Evolutionary conservation across 2,329 filamentous ascomycete species (phyloP), one percentile per base, ranked within the genome.

Genomic region (Xylariaceae sp.): DNA sequence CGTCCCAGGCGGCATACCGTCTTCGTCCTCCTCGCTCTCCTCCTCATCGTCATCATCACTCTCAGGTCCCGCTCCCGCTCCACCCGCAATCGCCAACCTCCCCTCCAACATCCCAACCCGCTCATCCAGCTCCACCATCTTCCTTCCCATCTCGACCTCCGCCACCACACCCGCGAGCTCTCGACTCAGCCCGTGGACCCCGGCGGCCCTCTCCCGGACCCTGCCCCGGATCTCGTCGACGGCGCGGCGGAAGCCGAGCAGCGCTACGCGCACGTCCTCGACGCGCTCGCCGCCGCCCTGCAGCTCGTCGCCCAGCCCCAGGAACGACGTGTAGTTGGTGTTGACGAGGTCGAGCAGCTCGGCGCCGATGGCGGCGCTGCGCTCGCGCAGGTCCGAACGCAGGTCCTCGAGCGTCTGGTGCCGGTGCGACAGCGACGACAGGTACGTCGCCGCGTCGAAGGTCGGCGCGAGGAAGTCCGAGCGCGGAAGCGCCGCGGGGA

Each of bases 371-470:
- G 88, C 82, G 65, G 90, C 85, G 64, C 88, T 90, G 50, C 96
- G 83, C 56, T 92, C 85, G 44, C 93, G 88, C 16, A 99, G 81
- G 69, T 99, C 96, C 4, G 88, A 78, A 37, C 93, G 90, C 29
- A 99, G 80, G 72, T 99, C 95, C 71, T 96, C 93, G 46, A 99
- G 89, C 0, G 93, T 97, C 73, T 99, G 95, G 73, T 99, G 95
- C 1, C 95, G 89, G 70, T 95, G 87, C 19, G 87, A 85, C 1
- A 96, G 82, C 1, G 89, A 88, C 7, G 74, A 92, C 45, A 99
- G 88, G 72, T 97, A 99, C 2, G 79, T 78, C 1, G 90, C 84
- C 0, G 96, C 88, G 60, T 91, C 86, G 74, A 99, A 99, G 63
- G 86, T 74, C 2, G 85, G 81, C 2, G 84, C 77, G 6, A 96